Conservation (phyloP, 148 eudicot species). For the Talinum fruticosum region DNA sequence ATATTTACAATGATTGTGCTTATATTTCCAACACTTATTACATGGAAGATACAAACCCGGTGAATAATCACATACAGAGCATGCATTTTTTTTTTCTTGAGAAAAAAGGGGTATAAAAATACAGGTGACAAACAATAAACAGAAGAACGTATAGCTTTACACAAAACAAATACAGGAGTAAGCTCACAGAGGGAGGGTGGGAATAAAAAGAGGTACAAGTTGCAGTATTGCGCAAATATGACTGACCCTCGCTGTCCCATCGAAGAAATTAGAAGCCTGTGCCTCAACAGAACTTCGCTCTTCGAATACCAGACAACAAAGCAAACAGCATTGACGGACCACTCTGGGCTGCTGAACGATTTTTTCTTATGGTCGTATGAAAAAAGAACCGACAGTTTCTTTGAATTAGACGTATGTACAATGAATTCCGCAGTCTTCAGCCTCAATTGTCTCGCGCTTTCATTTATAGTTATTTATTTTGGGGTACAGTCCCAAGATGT, state of each 20-base stretch:
- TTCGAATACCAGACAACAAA: too few species aligned
- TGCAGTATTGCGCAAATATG: too few species aligned
- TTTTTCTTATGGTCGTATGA: neutral
- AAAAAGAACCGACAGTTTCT: neutral
- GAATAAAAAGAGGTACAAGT: neutral
- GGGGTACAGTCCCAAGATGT: constrained; percentile 59
- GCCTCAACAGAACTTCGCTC: too few species aligned
- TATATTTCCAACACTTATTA: too few species aligned
- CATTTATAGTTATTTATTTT: constrained; percentile 14
- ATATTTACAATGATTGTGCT: too few species aligned
- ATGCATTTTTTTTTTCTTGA: too few species aligned
- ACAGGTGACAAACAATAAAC: too few species aligned
- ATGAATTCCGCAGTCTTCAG: neutral
- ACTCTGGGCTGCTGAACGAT: neutral
- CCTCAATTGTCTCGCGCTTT: neutral
- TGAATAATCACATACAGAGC: too few species aligned
- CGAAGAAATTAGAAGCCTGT: too few species aligned
- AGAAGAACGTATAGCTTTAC: neutral
- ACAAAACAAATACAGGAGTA: neutral
- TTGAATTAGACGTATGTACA: neutral
- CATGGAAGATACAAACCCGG: too few species aligned
- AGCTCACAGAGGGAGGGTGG: neutral
- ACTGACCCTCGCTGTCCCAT: too few species aligned
- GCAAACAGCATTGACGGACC: neutral
- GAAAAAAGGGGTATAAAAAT: too few species aligned